phyloP scores from a whole-genome alignment of 768 basidiomycete species.

The Lactarius trivialis region DNA sequence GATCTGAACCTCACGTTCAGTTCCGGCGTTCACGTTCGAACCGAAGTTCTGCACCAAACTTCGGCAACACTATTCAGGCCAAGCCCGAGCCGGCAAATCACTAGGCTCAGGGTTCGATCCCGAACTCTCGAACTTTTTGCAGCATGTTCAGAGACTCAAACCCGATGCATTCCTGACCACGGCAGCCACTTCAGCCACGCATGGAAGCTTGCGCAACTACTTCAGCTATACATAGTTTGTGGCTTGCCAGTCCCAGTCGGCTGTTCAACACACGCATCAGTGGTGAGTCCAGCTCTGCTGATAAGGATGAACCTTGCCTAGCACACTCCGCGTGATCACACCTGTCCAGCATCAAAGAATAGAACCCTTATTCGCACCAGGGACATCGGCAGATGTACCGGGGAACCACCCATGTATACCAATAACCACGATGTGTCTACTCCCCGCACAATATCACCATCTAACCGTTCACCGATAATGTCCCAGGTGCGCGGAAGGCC shows the following conservation, averaged over 20 bases:
- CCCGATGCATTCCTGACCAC: too few relatives aligned
- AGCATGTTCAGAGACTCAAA: too few relatives aligned
- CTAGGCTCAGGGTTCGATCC: too few relatives aligned
- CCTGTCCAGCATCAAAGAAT: conserved; percentile 24
- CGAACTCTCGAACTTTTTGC: too few relatives aligned
- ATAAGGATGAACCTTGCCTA: conserved; percentile 54
- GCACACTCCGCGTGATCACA: conserved; percentile 55
- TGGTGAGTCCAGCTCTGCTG: neutral
- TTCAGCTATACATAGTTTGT: too few relatives aligned
- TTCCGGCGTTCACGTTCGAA: too few relatives aligned
- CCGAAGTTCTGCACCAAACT: too few relatives aligned
- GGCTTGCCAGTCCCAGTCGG: conserved; percentile 82
- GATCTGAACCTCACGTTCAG: too few relatives aligned
- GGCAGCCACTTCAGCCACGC: too few relatives aligned
- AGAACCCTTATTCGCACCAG: neutral
- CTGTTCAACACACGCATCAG: conserved; percentile 31
- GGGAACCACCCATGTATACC: conserved; percentile 92
- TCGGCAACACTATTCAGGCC: too few relatives aligned
- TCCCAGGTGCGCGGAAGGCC: conserved; percentile 68
- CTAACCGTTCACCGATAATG: conserved; percentile 38
- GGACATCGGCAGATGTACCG: conserved; percentile 37
- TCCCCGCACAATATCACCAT: conserved; percentile 46
- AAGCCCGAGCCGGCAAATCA: too few relatives aligned
- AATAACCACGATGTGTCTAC: conserved; percentile 68
- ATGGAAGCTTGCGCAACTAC: too few relatives aligned